phyloP scores from a whole-genome alignment of 352 stramenopile genomes.

The Pythium utonaiense region DNA sequence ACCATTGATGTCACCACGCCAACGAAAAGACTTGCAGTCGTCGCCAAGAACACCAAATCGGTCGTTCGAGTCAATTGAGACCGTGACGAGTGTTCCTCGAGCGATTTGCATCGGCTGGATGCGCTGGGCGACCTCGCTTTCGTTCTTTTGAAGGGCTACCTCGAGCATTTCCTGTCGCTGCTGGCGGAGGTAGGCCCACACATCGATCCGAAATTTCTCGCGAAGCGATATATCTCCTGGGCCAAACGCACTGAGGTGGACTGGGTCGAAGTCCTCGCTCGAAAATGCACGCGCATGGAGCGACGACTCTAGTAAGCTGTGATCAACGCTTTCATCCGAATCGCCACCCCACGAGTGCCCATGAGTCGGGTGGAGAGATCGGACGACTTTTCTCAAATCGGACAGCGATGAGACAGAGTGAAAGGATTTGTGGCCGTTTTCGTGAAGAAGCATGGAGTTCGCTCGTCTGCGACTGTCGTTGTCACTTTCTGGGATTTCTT shows the following conservation, averaged over 20 bases:
- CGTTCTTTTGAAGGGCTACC: conserved; percentile 45
- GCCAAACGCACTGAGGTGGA: conserved; percentile 62
- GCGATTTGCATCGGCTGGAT: conserved; percentile 50
- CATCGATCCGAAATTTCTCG: conserved; percentile 56
- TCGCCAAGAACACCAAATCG: conserved; percentile 40
- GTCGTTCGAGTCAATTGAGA: conserved; percentile 45
- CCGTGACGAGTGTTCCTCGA: conserved; percentile 56
- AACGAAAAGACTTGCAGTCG: conserved; percentile 61
- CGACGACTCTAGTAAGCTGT: conserved; percentile 6
- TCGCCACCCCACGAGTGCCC: background rate
- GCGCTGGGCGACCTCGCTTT: conserved; percentile 43
- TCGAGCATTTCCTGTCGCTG: conserved; percentile 64
- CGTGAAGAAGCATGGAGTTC: conserved; percentile 13
- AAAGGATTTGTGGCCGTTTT: conserved; percentile 19
- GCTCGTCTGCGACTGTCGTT: conserved; percentile 8
- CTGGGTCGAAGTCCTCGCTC: conserved; percentile 29
- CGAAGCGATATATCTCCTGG: conserved; percentile 34
- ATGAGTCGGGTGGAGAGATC: conserved; percentile 34
- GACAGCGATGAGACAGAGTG: conserved; percentile 16
- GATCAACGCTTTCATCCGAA: conserved; percentile 3
- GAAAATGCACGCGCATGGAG: conserved; percentile 12
- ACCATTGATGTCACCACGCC: conserved; percentile 48
- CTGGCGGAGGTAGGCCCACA: conserved; percentile 68
- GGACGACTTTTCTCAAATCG: conserved; percentile 33
- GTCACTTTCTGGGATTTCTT: conserved; percentile 6